Evolutionary conservation across 306 rosid species (phyloP).

Genomic region (Hippophae tibetana): DNA sequence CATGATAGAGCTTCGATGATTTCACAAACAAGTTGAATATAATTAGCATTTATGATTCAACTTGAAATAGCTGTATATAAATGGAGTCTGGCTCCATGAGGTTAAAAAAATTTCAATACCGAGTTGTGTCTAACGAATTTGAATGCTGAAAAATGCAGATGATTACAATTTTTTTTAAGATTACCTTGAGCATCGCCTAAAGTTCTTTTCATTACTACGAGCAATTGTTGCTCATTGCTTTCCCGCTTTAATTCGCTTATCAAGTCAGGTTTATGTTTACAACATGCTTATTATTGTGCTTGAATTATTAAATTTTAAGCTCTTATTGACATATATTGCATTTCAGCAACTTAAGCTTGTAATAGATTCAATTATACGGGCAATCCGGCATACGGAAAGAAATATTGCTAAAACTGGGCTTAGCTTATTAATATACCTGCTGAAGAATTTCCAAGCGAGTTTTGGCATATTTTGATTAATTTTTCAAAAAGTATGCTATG

Average conservation of each 20-base stretch:
- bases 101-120: no score
- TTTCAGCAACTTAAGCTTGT: conserved; percentile 94
- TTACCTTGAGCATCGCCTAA: conserved; percentile 95
- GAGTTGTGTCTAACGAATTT: no score
- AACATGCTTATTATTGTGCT: not conserved
- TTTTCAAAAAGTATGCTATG: not conserved
- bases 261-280: conserved; percentile 64
- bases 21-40: no score
- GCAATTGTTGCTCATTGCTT: conserved; percentile 94
- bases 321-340: not conserved
- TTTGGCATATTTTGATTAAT: not conserved
- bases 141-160: conserved; percentile 35
- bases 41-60: no score
- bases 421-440: conserved; percentile 67
- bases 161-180: conserved; percentile 95
- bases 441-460: conserved; percentile 80
- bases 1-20: no score
- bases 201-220: conserved; percentile 90
- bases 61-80: no score
- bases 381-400: conserved; percentile 94
- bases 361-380: conserved; percentile 98
- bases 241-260: conserved; percentile 75
- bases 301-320: not conserved
- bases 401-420: conserved; percentile 94
- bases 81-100: no score